Base-by-base conservation (phyloP, 1,284 basidiomycete genomes). In the Apiotrichum sp. region DNA sequence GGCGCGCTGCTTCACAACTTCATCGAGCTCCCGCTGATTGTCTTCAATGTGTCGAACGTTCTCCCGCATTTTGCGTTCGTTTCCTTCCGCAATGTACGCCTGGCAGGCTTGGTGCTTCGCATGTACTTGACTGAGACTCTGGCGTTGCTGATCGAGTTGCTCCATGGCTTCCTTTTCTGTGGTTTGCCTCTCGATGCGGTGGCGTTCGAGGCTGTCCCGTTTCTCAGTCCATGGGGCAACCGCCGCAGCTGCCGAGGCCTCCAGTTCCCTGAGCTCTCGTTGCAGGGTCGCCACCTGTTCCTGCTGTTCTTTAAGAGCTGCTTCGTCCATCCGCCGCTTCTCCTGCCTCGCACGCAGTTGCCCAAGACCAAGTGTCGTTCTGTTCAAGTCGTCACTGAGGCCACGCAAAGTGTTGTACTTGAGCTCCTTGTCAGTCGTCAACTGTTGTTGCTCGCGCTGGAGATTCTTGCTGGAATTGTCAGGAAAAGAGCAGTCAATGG, bases 371-470 rank as follows among this genome's bases (percentile, higher is more conserved):
- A 88, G 75, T 62, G 87, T 81, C 76, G 87, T 79, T 6, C 78
- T 67, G 62, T 86, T 82, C 6, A 88, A 64, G 31, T 76, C 73
- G 41, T 73, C 70, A 16, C 68, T 61, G 4, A 69, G 53, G n/a
- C 77, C 78, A 50, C 85, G 80, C n/a, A 85, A 70, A 6, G 79
- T 71, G 47, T 78, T 80, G 52, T 79, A 78, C 66, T 85, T 84
- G 36, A 83, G 82, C 36, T 93, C 89, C 49, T 83, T 81, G 56
- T 91, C 88, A 0, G 77, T 76, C 52, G 77, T 77, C 32, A 89
- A 64, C 11, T 73, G 69, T 62, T 84, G 80, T 65, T 81, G 83
- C 61, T 90, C 87, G 48, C 85, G 80, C 54, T 90, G 86, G 54
- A 83, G 80, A 38, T 78, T 73, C 52, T 87, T 88, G 45, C 89